These are phyloP conservation scores for Nothophoma quercina DNA, from an alignment of 2,329 filamentous ascomycete species.

Conservation along the genomic window DNA sequence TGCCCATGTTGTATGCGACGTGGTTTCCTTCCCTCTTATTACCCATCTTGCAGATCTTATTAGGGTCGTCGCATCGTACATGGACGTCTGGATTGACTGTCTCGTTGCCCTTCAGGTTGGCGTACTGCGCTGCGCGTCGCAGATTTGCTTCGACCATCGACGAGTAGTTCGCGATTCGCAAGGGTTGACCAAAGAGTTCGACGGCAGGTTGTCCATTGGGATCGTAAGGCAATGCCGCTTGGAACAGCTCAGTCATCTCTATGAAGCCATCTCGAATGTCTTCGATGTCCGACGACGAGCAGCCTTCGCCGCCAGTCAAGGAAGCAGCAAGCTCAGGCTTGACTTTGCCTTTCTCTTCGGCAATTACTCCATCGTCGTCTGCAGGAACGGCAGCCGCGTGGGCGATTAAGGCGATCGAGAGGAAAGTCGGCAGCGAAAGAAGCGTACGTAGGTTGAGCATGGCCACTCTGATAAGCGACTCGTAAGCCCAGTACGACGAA, in stretches of 20 bases:
- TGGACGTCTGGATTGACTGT: conserved; percentile 42
- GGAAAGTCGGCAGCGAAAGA: conserved; percentile 31
- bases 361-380: conserved; percentile 33
- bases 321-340: conserved; percentile 30
- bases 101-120: conserved; percentile 30
- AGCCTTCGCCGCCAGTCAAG: conserved; percentile 44
- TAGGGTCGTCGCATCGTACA: conserved; percentile 46
- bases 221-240: conserved; percentile 34
- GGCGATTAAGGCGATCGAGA: conserved; percentile 29
- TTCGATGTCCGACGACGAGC: conserved; percentile 34
- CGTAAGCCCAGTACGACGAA: background rate
- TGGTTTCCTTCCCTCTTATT: conserved; percentile 41
- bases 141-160: conserved; percentile 39
- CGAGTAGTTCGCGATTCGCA: conserved; percentile 37
- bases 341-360: conserved; percentile 26
- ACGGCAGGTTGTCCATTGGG: conserved; percentile 30
- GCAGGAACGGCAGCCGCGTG: conserved; percentile 34
- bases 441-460: conserved; percentile 36
- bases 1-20: conserved; percentile 45
- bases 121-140: conserved; percentile 40
- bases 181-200: conserved; percentile 41
- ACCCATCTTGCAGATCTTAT: conserved; percentile 33
- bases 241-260: conserved; percentile 44
- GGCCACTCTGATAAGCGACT: conserved; percentile 4
- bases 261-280: conserved; percentile 41